These are phyloP conservation scores for Paracorniculantispora psalliotae DNA, from an alignment of 2,329 filamentous ascomycete species.

Conservation along the genomic window DNA sequence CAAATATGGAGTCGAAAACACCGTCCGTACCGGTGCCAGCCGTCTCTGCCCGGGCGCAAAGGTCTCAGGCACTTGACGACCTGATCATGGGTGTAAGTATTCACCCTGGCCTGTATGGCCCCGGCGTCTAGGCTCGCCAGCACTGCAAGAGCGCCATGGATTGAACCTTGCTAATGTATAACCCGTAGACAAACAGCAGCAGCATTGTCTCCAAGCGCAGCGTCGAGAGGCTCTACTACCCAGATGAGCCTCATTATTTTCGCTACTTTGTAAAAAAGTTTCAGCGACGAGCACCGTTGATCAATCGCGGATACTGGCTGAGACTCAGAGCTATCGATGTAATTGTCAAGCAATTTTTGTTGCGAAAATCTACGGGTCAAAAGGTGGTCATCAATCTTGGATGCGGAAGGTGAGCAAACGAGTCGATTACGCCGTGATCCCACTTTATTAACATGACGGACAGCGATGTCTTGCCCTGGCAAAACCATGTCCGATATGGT, in stretches of 20 bases:
- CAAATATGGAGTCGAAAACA: background rate
- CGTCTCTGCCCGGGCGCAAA: conserved; percentile 22
- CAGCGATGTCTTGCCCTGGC: conserved; percentile 84
- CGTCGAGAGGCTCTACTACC: conserved; percentile 83
- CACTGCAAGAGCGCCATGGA: no score
- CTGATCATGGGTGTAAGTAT: conserved; percentile 51
- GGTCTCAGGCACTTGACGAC: conserved; percentile 36
- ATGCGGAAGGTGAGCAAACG: conserved; percentile 72
- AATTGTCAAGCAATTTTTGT: conserved; percentile 69
- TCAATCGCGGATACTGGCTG: conserved; percentile 86
- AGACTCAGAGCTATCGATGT: conserved; percentile 78
- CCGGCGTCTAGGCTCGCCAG: no score
- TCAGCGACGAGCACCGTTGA: conserved; percentile 76
- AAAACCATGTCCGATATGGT: conserved; percentile 66
- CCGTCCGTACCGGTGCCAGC: background rate
- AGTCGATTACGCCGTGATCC: background rate
- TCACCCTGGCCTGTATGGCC: no score
- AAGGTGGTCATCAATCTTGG: conserved; percentile 82
- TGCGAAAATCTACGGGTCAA: conserved; percentile 43
- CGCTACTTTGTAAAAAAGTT: conserved; percentile 83
- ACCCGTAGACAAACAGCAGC: conserved; percentile 73
- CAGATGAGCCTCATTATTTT: conserved; percentile 74
- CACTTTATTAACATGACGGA: background rate
- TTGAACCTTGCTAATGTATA: background rate
- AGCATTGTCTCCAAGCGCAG: conserved; percentile 90